phyloP scores from a whole-genome alignment of 2,329 filamentous ascomycete species.

The Aspergillus tanneri region DNA sequence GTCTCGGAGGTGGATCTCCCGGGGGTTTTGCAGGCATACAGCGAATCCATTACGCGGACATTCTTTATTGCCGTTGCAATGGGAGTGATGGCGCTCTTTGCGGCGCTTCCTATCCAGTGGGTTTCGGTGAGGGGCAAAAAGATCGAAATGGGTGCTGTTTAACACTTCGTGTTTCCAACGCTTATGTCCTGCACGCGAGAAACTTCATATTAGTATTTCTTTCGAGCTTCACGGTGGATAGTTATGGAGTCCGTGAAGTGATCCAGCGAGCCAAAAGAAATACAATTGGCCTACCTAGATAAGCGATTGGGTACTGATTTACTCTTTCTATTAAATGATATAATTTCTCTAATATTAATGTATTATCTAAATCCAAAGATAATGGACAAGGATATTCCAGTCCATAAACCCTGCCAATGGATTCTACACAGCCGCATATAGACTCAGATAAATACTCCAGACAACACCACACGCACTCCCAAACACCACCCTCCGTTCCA shows the following conservation, averaged over 20 bases:
- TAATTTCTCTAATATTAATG: too few species aligned
- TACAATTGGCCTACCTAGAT: too few species aligned
- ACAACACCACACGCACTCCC: constrained; percentile 69
- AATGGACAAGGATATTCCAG: constrained; percentile 2
- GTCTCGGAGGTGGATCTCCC: constrained; percentile 29
- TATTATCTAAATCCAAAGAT: too few species aligned
- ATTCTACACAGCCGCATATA: constrained; percentile 52
- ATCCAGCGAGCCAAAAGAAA: too few species aligned
- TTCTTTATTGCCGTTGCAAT: constrained; percentile 43
- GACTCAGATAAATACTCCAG: constrained; percentile 74
- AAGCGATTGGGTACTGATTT: too few species aligned
- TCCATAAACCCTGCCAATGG: background rate
- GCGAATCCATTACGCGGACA: constrained; percentile 36
- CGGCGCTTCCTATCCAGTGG: constrained; percentile 41
- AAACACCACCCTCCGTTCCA: constrained; percentile 68
- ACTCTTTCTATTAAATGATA: too few species aligned
- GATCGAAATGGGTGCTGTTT: constrained; percentile 22
- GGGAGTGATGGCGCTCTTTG: constrained; percentile 35
- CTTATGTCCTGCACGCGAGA: too few species aligned
- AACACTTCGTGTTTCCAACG: too few species aligned
- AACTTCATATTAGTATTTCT: too few species aligned
- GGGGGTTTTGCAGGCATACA: constrained; percentile 38
- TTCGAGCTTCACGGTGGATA: too few species aligned
- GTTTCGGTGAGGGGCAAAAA: constrained; percentile 41
- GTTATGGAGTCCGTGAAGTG: too few species aligned